A percentile compares a stretch with the other conserved stretches of the same genome.
Conservation (phyloP, 2,329 filamentous ascomycete genomes). For the Fusarium mangiferae region DNA sequence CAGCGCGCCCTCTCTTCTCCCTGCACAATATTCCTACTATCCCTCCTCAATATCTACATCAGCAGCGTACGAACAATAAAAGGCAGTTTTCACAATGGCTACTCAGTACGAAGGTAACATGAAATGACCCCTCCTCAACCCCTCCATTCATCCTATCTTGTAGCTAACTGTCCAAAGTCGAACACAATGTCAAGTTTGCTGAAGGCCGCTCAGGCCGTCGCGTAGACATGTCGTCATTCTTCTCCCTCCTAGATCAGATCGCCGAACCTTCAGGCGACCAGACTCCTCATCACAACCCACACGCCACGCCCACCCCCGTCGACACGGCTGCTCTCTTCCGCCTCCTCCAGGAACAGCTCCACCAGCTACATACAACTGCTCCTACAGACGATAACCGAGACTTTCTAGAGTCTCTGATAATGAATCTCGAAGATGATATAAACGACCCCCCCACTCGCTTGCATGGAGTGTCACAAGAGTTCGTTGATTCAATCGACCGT, state of each 20-base stretch:
- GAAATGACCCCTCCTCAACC: background rate
- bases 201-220: conserved; percentile 59
- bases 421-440: conserved; percentile 61
- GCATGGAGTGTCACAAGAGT: conserved; percentile 67
- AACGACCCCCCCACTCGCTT: conserved; percentile 62
- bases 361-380: conserved; percentile 60
- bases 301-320: conserved; percentile 68
- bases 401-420: conserved; percentile 63
- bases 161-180: conserved; percentile 58
- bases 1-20: background rate
- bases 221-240: conserved; percentile 73
- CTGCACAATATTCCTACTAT: background rate
- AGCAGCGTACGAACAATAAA: background rate
- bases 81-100: conserved; percentile 55
- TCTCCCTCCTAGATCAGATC: conserved; percentile 66
- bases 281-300: conserved; percentile 61
- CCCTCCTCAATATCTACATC: background rate
- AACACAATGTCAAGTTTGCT: conserved; percentile 68
- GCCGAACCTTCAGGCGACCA: conserved; percentile 50
- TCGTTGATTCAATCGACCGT: conserved; percentile 68
- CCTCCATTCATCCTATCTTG: conserved; percentile 6
- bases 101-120: conserved; percentile 66
- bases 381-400: conserved; percentile 59
- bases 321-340: conserved; percentile 67
- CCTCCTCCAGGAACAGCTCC: conserved; percentile 68